These are phyloP conservation scores for Rachicladosporium sp. DNA, from an alignment of 2,329 filamentous ascomycete genomes.

Conservation along the genomic window DNA sequence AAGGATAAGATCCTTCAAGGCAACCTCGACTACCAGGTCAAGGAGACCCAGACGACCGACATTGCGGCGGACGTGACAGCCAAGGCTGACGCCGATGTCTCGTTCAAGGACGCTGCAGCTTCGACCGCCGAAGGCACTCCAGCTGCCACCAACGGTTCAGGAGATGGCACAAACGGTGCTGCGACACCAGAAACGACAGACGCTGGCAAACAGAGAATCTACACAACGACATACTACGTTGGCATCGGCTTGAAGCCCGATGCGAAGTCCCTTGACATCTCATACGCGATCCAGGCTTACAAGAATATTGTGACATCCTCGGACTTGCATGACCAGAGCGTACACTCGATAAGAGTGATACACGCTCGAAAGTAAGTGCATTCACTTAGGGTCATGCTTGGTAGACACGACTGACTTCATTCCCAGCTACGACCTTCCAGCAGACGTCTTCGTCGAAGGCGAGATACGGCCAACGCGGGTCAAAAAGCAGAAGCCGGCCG, in stretches of 20 bases:
- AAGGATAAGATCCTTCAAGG: slow-evolving; percentile 51
- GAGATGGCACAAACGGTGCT: slow-evolving; percentile 15
- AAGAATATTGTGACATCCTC: slow-evolving; percentile 68
- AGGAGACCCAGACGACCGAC: slow-evolving; percentile 40
- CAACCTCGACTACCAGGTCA: slow-evolving; percentile 48
- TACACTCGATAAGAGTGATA: slow-evolving; percentile 68
- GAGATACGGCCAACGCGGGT: slow-evolving; percentile 43
- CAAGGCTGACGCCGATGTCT: slow-evolving; percentile 18
- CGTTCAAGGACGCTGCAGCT: slow-evolving; percentile 25
- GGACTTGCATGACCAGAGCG: slow-evolving; percentile 60
- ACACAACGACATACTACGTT: slow-evolving; percentile 89
- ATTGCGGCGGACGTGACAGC: slow-evolving; percentile 39
- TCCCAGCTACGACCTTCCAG: slow-evolving; percentile 68
- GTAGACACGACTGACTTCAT: neutral
- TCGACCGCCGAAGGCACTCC: slow-evolving; percentile 29
- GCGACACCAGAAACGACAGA: slow-evolving; percentile 23
- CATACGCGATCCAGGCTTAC: slow-evolving; percentile 74
- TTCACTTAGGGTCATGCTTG: neutral
- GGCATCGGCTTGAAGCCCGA: slow-evolving; percentile 68
- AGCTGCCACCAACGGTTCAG: slow-evolving; percentile 11
- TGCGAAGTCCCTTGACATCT: slow-evolving; percentile 61
- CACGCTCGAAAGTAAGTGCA: slow-evolving; percentile 69
- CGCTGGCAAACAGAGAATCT: slow-evolving; percentile 45
- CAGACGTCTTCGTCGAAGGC: slow-evolving; percentile 74
- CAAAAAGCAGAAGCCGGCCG: slow-evolving; percentile 25